Evolutionary conservation across 2,329 filamentous ascomycete genomes (phyloP).

Genomic region (Cadophora malorum): DNA sequence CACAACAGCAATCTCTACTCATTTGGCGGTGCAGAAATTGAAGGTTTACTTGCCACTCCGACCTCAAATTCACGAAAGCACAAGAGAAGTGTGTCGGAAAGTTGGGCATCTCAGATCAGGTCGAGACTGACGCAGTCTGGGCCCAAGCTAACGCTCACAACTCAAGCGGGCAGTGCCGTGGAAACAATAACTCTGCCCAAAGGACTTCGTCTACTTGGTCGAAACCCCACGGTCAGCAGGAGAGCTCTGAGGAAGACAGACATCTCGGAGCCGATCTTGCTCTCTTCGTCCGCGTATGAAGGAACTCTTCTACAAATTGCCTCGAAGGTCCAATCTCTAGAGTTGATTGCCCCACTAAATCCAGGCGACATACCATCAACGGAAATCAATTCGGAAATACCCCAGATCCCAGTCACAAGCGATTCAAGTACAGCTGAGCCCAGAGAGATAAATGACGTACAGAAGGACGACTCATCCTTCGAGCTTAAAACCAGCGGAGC

Average conservation of each 20-base stretch:
- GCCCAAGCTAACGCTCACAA: conserved; percentile 3
- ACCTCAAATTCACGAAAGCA: neutral
- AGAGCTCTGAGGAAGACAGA: neutral
- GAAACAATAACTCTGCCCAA: neutral
- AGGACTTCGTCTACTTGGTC: conserved; percentile 4
- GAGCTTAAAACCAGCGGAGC: too few relatives aligned
- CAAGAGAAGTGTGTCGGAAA: neutral
- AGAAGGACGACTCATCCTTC: too few relatives aligned
- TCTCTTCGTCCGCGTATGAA: neutral
- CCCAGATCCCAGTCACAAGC: too few relatives aligned
- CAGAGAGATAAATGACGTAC: too few relatives aligned
- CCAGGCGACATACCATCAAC: too few relatives aligned
- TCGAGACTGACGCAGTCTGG: conserved; percentile 13
- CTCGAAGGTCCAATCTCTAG: too few relatives aligned
- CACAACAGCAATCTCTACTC: conserved; percentile 54
- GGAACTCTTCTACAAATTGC: neutral
- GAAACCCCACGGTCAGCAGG: neutral
- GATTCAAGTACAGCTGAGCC: too few relatives aligned
- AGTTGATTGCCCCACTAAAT: too few relatives aligned
- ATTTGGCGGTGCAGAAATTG: conserved; percentile 1
- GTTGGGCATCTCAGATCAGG: conserved; percentile 5
- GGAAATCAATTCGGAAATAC: too few relatives aligned
- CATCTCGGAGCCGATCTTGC: conserved; percentile 5
- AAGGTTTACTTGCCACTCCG: neutral
- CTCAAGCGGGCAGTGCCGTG: neutral